Evolutionary conservation across 2,329 filamentous ascomycete species (phyloP).

Genomic region (Aspergillus sp.): DNA sequence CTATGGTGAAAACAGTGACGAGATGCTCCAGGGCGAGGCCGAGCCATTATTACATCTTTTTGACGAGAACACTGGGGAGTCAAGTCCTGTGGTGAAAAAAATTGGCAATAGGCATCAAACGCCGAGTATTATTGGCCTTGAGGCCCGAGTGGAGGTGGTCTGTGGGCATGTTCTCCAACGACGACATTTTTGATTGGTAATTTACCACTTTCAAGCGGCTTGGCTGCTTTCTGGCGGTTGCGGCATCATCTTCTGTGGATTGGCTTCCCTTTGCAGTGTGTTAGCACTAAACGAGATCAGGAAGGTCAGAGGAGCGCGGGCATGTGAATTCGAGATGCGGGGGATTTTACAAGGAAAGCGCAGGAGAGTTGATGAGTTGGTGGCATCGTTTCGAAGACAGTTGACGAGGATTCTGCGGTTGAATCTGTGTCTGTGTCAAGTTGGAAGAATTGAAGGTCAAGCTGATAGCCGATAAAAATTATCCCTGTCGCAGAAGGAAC

Average conservation of each 20-base stretch:
- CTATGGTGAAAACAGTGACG: background rate
- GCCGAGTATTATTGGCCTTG: slow-evolving; percentile 4
- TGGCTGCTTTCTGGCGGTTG: slow-evolving; percentile 8
- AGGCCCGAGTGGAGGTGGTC: background rate
- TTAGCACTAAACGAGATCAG: slow-evolving; percentile 20
- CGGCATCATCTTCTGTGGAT: background rate
- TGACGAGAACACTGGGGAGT: background rate
- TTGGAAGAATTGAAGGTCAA: no score
- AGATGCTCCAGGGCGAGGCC: background rate
- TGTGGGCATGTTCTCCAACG: slow-evolving; percentile 2
- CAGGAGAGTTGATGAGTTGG: background rate
- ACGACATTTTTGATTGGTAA: slow-evolving; percentile 3
- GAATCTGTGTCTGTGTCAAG: background rate
- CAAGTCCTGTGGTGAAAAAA: background rate
- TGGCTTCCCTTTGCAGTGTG: slow-evolving; percentile 3
- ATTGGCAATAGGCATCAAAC: background rate
- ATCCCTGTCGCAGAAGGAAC: no score
- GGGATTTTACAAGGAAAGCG: background rate
- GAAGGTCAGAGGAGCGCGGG: slow-evolving; percentile 22
- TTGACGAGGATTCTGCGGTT: background rate
- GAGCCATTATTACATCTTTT: background rate
- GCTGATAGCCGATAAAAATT: no score
- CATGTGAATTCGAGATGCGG: background rate
- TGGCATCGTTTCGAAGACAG: background rate
- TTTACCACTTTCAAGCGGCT: background rate